Evolutionary conservation across 768 basidiomycete species (phyloP), one percentile per base, ranked within the genome.

Genomic region (Mycena galopus): DNA sequence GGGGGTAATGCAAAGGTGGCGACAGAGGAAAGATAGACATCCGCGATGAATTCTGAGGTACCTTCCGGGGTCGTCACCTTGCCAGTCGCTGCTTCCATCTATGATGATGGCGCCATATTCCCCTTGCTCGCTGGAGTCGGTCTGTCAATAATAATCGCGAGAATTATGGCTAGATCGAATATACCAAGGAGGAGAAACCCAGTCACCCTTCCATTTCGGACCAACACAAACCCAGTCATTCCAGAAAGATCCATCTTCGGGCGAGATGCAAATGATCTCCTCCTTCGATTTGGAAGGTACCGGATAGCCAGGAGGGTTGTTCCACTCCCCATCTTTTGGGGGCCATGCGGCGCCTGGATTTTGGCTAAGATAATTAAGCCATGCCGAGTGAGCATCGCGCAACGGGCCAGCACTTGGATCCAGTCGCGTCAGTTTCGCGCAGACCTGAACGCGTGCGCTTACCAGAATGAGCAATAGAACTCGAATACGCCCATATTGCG

Each of bases 181-280:
- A 17, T 55, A 74, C 73, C 70, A 70, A 16, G n/a, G 61, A 23
- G 73, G 69, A 65, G 73, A 75, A 11, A 75, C 65, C 58, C 56
- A 72, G 37, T 51, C 58, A 7, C 23, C 50, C 50, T 65, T 27
- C 73, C 73, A 74, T 12, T 29, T 55, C 23, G 57, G 59, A 50
- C 60, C 63, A n/a, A 75, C 73, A 39, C 65, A 73, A 14, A 75
- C 60, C 59, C 64, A 75, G 37, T 75, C 73, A 9, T 25, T 17
- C 71, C 70, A 75, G 57, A 67, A 75, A 27, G 23, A 9, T 11
- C 73, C 71, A 51, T 75, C 73, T 56, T 72, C 71, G 16, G 55
- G 33, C 8, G 65, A 51, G 17, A 75, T 73, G 27, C 29, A 50
- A 2, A 71, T 63, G 25, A 71, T 71, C 7, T 71, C 69, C 30